Percentiles rank a stretch among this genome's conserved stretches.
These are phyloP conservation scores for Solanum rostratum DNA, from an alignment of 257 asterid genomes.

Conservation along the genomic window DNA sequence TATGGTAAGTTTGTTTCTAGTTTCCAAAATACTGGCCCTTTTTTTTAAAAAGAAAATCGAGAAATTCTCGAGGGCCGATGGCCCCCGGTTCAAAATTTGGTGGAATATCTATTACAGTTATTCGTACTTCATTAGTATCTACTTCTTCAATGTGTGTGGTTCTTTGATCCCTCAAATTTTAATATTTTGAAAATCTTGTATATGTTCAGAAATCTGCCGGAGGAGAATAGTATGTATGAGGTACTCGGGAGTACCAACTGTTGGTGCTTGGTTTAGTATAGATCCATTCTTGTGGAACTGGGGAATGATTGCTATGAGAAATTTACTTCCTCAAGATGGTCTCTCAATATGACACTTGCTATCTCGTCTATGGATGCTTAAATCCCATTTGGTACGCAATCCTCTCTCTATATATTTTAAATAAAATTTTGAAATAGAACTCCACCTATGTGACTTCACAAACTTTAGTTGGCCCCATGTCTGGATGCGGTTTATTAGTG, in stretches of 20 bases:
- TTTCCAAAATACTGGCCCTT: not conserved
- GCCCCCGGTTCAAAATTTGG: not conserved
- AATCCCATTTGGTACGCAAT: not conserved
- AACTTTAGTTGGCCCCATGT: not conserved
- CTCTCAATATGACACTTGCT: not conserved
- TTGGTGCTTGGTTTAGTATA: constrained; percentile 93
- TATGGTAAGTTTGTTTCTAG: not conserved
- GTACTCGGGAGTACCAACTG: constrained; percentile 67
- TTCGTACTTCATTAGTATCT: not conserved
- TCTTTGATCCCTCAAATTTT: not conserved
- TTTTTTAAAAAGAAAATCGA: not conserved
- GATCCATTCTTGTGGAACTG: constrained; percentile 91
- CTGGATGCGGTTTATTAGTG: not conserved
- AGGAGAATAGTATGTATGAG: constrained; percentile 69
- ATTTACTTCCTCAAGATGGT: constrained; percentile 64
- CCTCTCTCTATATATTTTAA: not conserved
- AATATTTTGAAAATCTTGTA: not conserved
- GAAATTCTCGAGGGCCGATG: not conserved
- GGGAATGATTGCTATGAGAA: constrained; percentile 83
- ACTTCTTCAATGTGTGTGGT: not conserved
- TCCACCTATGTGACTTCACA: not conserved
- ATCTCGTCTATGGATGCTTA: not conserved
- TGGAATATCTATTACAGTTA: not conserved
- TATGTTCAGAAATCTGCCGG: constrained; percentile 67
- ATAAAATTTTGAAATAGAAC: not conserved